Evolutionary conservation across 495 filamentous ascomycete species (phyloP).

Genomic region (Podospora pseudocomata): DNA sequence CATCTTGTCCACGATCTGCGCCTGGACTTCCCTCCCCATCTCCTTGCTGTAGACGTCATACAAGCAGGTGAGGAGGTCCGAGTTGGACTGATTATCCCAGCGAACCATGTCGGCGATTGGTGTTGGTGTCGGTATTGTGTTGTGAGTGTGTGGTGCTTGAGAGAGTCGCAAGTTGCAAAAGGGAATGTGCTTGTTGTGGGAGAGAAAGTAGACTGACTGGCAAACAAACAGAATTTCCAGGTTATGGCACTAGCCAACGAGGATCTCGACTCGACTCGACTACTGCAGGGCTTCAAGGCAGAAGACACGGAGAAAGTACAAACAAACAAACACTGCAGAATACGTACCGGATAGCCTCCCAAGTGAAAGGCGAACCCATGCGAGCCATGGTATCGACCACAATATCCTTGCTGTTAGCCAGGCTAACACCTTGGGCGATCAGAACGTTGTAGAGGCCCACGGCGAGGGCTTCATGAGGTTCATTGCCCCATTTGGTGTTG

Average conservation of each 20-base stretch:
- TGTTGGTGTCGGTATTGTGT: not conserved
- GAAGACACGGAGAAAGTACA: not conserved
- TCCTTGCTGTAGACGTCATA: not conserved
- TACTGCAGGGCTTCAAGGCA: not conserved
- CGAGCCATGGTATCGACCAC: constrained; percentile 28
- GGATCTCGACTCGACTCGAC: not conserved
- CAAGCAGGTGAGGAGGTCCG: not conserved
- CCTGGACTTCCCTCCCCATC: not conserved
- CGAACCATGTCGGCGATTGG: constrained; percentile 2
- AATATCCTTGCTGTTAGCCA: constrained; percentile 22
- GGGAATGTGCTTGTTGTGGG: not conserved
- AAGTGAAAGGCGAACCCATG: constrained; percentile 26
- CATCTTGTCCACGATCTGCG: constrained; percentile 7
- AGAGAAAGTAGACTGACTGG: not conserved
- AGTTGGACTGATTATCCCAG: constrained; percentile 2
- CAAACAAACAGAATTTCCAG: not conserved
- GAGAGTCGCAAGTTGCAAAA: not conserved
- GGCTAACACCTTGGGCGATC: constrained; percentile 3
- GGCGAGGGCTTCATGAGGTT: constrained; percentile 27
- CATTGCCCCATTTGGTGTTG: constrained; percentile 26
- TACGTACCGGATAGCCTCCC: constrained; percentile 38
- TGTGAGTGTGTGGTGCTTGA: not conserved
- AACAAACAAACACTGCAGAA: not conserved
- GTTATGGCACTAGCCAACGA: not conserved
- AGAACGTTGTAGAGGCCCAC: constrained; percentile 24